Percentiles rank a stretch among this genome's conserved stretches.
phyloP scores from a whole-genome alignment of 2,329 filamentous ascomycete species.

The Phaeosphaeria sp. region DNA sequence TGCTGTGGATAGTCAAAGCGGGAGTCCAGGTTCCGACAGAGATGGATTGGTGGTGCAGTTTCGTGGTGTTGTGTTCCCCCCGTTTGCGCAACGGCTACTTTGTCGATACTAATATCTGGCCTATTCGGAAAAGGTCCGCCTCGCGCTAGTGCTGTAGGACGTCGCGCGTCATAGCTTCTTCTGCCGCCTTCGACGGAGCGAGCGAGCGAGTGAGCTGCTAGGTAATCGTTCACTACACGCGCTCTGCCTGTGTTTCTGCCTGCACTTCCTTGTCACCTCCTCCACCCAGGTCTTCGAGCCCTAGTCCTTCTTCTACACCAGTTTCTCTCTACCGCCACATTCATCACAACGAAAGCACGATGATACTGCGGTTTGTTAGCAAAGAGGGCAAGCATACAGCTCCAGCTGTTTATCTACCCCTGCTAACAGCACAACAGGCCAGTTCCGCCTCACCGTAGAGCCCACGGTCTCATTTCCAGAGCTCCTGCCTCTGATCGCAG shows the following conservation, averaged over 20 bases:
- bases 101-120: conserved; percentile 29
- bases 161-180: conserved; percentile 21
- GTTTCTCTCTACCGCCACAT: not conserved
- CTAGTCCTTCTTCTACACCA: not conserved
- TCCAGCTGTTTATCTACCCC: not conserved
- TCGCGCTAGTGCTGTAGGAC: not conserved
- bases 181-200: conserved; percentile 18
- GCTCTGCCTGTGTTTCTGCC: conserved; percentile 13
- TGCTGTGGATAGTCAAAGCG: not conserved
- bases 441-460: conserved; percentile 83
- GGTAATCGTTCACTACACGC: conserved; percentile 16
- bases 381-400: conserved; percentile 61
- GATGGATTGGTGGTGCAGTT: not conserved
- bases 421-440: conserved; percentile 60
- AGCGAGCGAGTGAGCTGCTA: conserved; percentile 1
- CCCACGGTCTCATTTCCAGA: conserved; percentile 73
- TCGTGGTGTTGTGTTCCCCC: not conserved
- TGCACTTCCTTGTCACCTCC: conserved; percentile 1
- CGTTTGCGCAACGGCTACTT: conserved; percentile 1
- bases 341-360: conserved; percentile 46
- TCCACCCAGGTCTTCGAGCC: not conserved
- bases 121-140: conserved; percentile 22
- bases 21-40: not conserved
- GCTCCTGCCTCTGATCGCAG: conserved; percentile 62
- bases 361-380: conserved; percentile 87